Base-by-base conservation (phyloP, 2,329 filamentous ascomycete species). In the Aspergillus sp. region DNA sequence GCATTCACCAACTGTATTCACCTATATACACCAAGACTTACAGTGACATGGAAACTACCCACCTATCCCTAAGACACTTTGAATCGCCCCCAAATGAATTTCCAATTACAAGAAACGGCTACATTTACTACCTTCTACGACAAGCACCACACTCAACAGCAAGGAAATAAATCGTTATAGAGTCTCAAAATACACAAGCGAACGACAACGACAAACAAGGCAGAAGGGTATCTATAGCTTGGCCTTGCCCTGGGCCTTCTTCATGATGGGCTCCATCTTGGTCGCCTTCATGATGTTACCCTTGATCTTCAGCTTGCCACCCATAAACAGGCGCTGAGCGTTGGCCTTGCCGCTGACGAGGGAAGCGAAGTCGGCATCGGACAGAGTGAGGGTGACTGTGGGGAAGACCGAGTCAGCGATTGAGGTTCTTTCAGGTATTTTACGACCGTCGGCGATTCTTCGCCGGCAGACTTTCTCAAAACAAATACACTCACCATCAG, bases 211-310 rank as follows among this genome's bases (percentile, higher is more conserved):
- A 19, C 16, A 17, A 19, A 42, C 19, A 42, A n/a, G 40, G 9
- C 40, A 8, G 19, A 59, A 53, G 64, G 64, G 64, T 65, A 64
- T 74, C 79, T 85, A 92, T 76, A 95, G 78, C 83, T 95, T 95
- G 63, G 89, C 83, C 81, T 90, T 89, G 66, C 78, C 80, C 79
- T 90, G 87, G 35, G 89, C 88, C 81, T 91, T 94, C 82, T 90
- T 91, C 60, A 96, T 78, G 66, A 97, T 88, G 38, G 90, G 89
- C 76, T 96, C 91, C 76, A 96, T 84, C 85, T 95, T 96, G 55
- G 92, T 96, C 35, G 94, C 73, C 84, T 96, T 96, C 93, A 97
- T 97, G 56, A 97, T 85, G 73, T 97, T 91, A 58, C 94, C 94
- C 84, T 91, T 95, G 71, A 97, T 84, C 88, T 97, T 99, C 69